Conservation (phyloP, 2,329 filamentous ascomycete species). For the Aspergillus quadricinctus region DNA sequence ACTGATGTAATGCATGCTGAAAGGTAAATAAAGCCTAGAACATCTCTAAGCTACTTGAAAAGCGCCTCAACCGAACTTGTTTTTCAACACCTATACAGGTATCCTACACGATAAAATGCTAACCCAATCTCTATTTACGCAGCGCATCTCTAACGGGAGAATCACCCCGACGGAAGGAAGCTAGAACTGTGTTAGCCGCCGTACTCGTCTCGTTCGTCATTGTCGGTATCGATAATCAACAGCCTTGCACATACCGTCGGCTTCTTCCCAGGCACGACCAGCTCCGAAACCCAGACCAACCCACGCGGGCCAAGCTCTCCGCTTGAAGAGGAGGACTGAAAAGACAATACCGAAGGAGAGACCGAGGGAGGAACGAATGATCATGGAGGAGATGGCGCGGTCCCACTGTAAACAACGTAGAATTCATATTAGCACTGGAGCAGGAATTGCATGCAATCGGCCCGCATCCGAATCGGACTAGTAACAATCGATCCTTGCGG, state of each 20-base stretch:
- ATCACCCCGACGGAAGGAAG: conserved; percentile 43
- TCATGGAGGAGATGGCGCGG: conserved; percentile 92
- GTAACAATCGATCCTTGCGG: background rate
- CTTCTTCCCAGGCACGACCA: conserved; percentile 96
- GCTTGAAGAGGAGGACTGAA: conserved; percentile 96
- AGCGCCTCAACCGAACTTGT: conserved; percentile 10
- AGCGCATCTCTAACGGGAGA: conserved; percentile 37
- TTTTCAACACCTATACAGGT: conserved; percentile 32
- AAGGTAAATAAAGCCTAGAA: conserved; percentile 14
- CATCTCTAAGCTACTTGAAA: conserved; percentile 14
- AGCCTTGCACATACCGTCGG: conserved; percentile 63
- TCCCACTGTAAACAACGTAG: conserved; percentile 68
- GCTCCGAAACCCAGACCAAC: conserved; percentile 92
- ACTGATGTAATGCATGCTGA: conserved; percentile 14
- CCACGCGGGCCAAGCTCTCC: conserved; percentile 95
- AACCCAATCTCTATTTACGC: conserved; percentile 27
- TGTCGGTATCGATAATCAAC: background rate
- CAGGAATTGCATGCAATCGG: background rate
- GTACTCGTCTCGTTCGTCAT: background rate
- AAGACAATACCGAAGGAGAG: conserved; percentile 98
- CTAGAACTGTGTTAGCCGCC: conserved; percentile 22
- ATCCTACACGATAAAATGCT: conserved; percentile 30
- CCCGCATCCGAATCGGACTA: background rate
- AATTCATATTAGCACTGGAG: conserved; percentile 12
- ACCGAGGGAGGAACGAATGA: conserved; percentile 94